A percentile compares a stretch with the other conserved stretches of the same genome.
Conservation (phyloP, 2,329 filamentous ascomycete genomes). For the Proliferodiscus dingleyae region DNA sequence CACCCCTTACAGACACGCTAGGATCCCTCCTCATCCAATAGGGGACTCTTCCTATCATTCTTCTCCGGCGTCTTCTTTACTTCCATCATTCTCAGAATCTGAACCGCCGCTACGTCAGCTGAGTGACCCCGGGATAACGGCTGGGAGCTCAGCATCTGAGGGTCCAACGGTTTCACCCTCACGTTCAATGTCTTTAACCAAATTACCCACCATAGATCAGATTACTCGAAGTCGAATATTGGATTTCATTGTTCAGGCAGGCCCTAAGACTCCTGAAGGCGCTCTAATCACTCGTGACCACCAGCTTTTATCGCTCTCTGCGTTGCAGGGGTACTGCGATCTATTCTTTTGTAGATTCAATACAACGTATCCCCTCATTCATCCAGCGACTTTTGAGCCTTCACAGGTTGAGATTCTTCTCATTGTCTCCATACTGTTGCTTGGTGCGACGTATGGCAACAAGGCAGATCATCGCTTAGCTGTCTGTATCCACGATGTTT, state of each 20-base stretch:
- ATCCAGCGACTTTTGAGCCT: slow-evolving; percentile 52
- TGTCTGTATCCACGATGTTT: slow-evolving; percentile 56
- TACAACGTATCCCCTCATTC: slow-evolving; percentile 53
- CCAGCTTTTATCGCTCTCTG: slow-evolving; percentile 44
- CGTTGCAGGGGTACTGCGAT: slow-evolving; percentile 52
- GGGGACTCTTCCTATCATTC: neutral
- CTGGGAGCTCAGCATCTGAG: neutral
- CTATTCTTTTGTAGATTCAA: slow-evolving; percentile 60
- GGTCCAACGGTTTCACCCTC: slow-evolving; percentile 29
- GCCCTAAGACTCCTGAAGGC: slow-evolving; percentile 44
- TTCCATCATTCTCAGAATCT: slow-evolving; percentile 6
- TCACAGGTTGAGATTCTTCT: slow-evolving; percentile 46
- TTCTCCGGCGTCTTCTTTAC: neutral
- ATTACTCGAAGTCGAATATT: slow-evolving; percentile 39
- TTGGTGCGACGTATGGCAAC: slow-evolving; percentile 57
- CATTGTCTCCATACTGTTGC: slow-evolving; percentile 48
- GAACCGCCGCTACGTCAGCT: neutral
- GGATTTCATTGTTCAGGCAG: slow-evolving; percentile 45
- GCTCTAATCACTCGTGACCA: slow-evolving; percentile 43
- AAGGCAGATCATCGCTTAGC: slow-evolving; percentile 56
- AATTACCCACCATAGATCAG: slow-evolving; percentile 35
- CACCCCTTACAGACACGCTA: neutral
- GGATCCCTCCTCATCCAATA: neutral
- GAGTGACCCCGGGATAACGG: neutral
- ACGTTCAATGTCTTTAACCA: slow-evolving; percentile 13